Evolutionary conservation across 2,329 filamentous ascomycete species (phyloP), one percentile per base, ranked within the genome.

Genomic region (Nothophoma quercina): DNA sequence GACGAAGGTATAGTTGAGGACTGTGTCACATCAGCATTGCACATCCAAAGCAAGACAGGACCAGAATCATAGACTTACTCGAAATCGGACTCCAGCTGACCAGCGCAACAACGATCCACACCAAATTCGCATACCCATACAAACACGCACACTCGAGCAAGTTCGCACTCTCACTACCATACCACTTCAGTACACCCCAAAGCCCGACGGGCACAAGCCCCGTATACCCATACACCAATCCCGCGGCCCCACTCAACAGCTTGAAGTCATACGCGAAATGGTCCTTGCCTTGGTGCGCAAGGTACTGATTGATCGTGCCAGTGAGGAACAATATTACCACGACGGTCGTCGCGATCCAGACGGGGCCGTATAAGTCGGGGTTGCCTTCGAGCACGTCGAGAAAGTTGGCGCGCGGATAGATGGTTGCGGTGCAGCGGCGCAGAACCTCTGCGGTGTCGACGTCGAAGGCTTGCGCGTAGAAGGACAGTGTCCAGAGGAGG

Each of bases 261-360:
- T 83, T 87, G 68, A 99, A 99, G 71, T 98, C 92, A 75, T 98
- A 98, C 38, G 88, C 87, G 74, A 97, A 97, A 51, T 89, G 86
- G 18, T 85, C 78, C 41, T 83, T 83, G 46, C 85, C 83, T 34
- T 84, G 84, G 19, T 83, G 83, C 21, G 89, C 85, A 41, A 97
- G 79, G 75, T 96, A 98, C 76, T 95, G 89, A 71, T 88, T 96
- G 60, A 99, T 96, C 0, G 95, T 98, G 10, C 95, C 95, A 1
- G 93, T 95, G 35, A 99, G 75, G 77, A 99, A 99, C 25, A 99
- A 78, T 55, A 99, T 98, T 59, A 99, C 84, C 10, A 99, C 88
- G 8, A 99, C 95, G 0, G 95, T 98, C 0, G 95, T 98, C 8
- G 95, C 95, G 77, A 99, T 98, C 95, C 95, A 99, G 72, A 98